Base-by-base conservation (phyloP, 331 rosid species). In the Spiraea crenata region DNA sequence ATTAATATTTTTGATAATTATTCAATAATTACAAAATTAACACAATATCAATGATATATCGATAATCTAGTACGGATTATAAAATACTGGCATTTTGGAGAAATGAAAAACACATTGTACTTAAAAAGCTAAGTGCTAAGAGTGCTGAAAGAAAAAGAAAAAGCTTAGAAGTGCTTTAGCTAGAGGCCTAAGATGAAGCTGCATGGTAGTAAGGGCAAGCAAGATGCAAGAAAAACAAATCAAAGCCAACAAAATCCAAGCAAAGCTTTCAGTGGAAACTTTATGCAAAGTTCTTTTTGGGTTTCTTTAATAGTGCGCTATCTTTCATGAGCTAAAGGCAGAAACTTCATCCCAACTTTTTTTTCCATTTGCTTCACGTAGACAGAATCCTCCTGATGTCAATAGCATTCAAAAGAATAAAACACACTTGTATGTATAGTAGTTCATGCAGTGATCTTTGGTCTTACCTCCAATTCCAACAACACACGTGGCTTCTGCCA, bases 241-340 rank as follows among this genome's bases (percentile, higher is more conserved):
- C 5, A 50, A 35, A 9, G 38, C 9, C 3, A 48, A 14, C 52
- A 47, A 61, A 39, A 61, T 61, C 50, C 73, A 58, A 57, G 58
- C 56, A 38, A 38, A 69, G 51, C 40, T 67, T 67, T 52, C 41
- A 42, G 72, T 67, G 76, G 55, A 49, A 46, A 56, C 78, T 72
- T 57, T 62, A 56, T 54, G 71, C 63, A 62, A 46, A 42, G 59
- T 63, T 58, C 59, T 66, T 57, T 72, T 10, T 37, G 68, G 25
- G 15, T 73, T 77, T 71, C 77, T 81, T 81, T 51, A 46, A n/a
- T 15, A 60, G 85, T 74, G 77, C 51, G 77, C 74, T 52, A 77
- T 75, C 63, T 69, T 71, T 75, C 72, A 31, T 51, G 51, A 40
- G 50, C 48, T 59, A 81, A 77, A 74, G 82, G 51, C 75, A 58